These are phyloP conservation scores for Ascoidea rubescens DNA, from an alignment of 805 yeast genomes.

Conservation along the genomic window DNA sequence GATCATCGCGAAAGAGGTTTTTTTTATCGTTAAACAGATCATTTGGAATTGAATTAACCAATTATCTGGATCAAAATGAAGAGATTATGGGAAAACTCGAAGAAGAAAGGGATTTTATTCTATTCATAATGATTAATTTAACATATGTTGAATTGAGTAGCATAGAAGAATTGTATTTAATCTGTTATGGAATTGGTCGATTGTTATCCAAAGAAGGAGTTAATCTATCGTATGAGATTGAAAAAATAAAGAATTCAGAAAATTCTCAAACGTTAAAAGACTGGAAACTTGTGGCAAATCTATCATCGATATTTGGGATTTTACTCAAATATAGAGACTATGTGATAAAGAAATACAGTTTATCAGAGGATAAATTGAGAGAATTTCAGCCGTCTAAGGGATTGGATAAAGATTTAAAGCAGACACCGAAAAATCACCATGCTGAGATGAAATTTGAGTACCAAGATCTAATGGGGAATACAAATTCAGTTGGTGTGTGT, in stretches of 20 bases:
- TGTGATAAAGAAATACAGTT: slow-evolving; percentile 14
- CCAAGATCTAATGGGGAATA: no score
- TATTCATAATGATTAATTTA: slow-evolving; percentile 26
- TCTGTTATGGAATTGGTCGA: slow-evolving; percentile 31
- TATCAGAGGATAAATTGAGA: slow-evolving; percentile 16
- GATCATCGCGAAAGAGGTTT: slow-evolving; percentile 28
- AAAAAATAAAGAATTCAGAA: slow-evolving; percentile 1
- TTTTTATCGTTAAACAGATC: slow-evolving; percentile 20
- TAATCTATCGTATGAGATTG: slow-evolving; percentile 17
- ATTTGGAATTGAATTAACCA: slow-evolving; percentile 7
- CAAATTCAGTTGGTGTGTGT: no score
- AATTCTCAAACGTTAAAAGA: neutral
- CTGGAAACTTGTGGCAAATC: slow-evolving; percentile 1
- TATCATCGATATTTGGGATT: slow-evolving; percentile 9
- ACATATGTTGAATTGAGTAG: slow-evolving; percentile 23
- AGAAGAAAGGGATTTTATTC: slow-evolving; percentile 16
- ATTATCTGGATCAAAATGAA: slow-evolving; percentile 14
- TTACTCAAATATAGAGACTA: slow-evolving; percentile 13
- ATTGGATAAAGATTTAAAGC: slow-evolving; percentile 19
- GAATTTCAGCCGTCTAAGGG: slow-evolving; percentile 18
- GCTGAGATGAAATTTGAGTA: neutral
- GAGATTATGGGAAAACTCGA: slow-evolving; percentile 11
- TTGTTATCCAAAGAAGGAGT: slow-evolving; percentile 27
- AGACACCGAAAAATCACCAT: neutral
- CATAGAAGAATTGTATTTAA: slow-evolving; percentile 35